Base-by-base conservation (phyloP, 495 filamentous ascomycete species). In the Arthonia radiata region DNA sequence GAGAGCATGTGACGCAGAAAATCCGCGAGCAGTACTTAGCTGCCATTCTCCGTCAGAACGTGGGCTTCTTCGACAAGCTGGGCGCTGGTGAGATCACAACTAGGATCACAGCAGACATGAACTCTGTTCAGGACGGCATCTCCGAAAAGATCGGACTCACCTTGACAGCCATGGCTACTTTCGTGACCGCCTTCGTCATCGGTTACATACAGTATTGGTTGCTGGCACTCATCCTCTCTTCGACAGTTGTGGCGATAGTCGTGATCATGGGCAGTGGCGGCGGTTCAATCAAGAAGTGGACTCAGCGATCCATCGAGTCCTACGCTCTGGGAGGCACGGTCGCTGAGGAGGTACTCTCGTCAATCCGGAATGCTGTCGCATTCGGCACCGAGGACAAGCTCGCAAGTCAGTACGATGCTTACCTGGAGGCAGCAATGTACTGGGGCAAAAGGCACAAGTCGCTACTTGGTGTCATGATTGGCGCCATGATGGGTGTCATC, bases 11-110 rank as follows among this genome's bases (percentile, higher is more conserved):
- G 39, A 70, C 73, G 14, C 66, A 65, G 35, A 81, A 82, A 51
- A 78, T 92, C 37, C 66, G 81, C 24, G 67, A 79, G 42, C 63
- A 73, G 28, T 91, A 91, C 44, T 60, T 92, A 2, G 53, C 61
- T 32, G 76, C 77, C 24, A 82, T 81, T 38, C 54, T 91, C 53
- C 64, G 68, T 23, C 81, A 92, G 42, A 91, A 92, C 47, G 78
- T 91, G 41, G 81, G 66, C 27, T 90, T 79, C 42, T 92, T 89
- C 45, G 81, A 92, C 41, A 81, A 77, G 38, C 62, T 86, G 13
- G 81, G 81, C 27, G 75, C 81, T 15, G 82, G 82, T 34, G 81
- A 90, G 52, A 76, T 92, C 33, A 90, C 81, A 0, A 91, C 81
- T 1, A 67, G 80, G 30, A 90, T 92, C 40, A 91, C 81, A 2